Evolutionary conservation across 805 yeast species (phyloP), one percentile per base, ranked within the genome.

Genomic region (Clavispora phyllophila): DNA sequence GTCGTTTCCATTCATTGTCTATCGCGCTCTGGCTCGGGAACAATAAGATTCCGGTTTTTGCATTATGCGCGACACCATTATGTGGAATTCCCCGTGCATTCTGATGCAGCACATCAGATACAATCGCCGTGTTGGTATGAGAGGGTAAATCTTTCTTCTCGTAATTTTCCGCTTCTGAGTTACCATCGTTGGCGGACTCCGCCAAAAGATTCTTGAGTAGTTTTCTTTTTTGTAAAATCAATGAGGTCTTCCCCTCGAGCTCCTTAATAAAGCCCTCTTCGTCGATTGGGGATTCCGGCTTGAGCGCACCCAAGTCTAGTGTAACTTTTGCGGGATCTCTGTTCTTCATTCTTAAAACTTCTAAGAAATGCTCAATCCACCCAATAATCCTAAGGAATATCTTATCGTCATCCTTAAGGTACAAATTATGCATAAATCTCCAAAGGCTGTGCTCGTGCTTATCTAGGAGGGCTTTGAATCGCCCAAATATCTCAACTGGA

Each of bases 341-440:
- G 54, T 74, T 81, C 43, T 90, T 87, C 40, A 71, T 68, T 43
- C 86, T 75, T 39, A 90, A 64, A 47, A 87, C 78, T 10, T 68
- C 65, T 22, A 89, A 66, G 40, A 88, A 79, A 15, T 71, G 66
- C 45, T 84, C 79, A 36, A 87, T 70, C 97, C 97, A 91, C 5
- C 62, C 61, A 36, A 87, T 73, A 40, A 93, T 65, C 4, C 81
- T 80, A 39, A 81, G 79, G 63, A 91, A 91, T 5, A 91, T 65
- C 4, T 81, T 77, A 25, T 77, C 76, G 28, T 79, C 70, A 56
- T 91, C 98, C 49, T 85, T 79, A n/a, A 73, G 47, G 60, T 90
- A 89, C n/a, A 89, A 77, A 41, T 84, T 81, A 56, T 87, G 91
- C 44, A 91, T 72, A 56, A 91, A 93, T 41, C 68, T 68, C 69